Evolutionary conservation across 148 eudicot species (phyloP).

Genomic region (Arctostaphylos glauca): DNA sequence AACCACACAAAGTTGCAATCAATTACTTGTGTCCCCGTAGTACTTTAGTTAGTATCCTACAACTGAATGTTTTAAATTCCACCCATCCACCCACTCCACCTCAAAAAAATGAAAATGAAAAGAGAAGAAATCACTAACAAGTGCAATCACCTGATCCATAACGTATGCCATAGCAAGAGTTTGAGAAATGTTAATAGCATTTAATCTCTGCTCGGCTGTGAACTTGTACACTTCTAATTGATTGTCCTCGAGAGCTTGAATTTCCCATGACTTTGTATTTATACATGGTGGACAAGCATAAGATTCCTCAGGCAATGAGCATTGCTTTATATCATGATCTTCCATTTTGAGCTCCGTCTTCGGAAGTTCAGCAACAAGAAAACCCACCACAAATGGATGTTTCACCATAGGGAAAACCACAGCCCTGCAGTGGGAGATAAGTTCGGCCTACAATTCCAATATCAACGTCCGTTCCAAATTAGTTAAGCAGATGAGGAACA

Average conservation of each 20-base stretch:
- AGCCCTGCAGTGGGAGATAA: conserved; percentile 74
- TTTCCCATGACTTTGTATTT: conserved; percentile 43
- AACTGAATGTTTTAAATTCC: background rate
- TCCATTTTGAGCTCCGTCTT: conserved; percentile 41
- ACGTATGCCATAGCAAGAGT: conserved; percentile 91
- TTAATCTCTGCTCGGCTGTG: conserved; percentile 72
- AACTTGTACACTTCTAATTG: conserved; percentile 42
- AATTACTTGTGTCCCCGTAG: background rate
- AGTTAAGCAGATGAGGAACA: conserved; percentile 14
- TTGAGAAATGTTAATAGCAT: conserved; percentile 75
- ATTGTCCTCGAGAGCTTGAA: conserved; percentile 34
- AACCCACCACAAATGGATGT: conserved; percentile 93
- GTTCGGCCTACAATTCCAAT: conserved; percentile 63
- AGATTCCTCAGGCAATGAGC: conserved; percentile 43
- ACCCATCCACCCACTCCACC: background rate
- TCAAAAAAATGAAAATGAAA: background rate
- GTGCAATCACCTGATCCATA: conserved; percentile 87
- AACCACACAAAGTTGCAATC: conserved; percentile 2
- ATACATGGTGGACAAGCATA: conserved; percentile 47
- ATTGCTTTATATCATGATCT: conserved; percentile 34
- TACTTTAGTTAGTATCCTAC: background rate
- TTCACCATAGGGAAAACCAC: conserved; percentile 94
- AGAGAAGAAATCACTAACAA: background rate
- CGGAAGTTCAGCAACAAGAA: conserved; percentile 96
- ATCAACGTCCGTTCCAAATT: conserved; percentile 25